Evolutionary conservation across 495 filamentous ascomycete species (phyloP), one percentile per base, ranked within the genome.

Genomic region (Trichoderma gamsii): DNA sequence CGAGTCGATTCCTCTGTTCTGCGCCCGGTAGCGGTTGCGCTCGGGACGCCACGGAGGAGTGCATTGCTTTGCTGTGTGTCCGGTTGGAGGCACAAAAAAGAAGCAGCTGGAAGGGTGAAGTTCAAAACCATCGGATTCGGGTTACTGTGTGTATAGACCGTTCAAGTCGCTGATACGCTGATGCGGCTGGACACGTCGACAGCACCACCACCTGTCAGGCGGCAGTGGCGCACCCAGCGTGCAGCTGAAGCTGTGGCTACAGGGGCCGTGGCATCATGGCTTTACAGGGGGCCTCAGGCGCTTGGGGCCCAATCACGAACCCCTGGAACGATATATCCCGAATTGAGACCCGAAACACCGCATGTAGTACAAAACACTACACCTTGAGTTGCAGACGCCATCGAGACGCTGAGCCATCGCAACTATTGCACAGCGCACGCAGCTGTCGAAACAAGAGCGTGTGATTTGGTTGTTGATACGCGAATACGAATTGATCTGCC

Each of bases 251-350:
- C 18, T 15, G 43, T 46, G 7, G 8, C 16, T 61, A 61, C 56
- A 61, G 56, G 56, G 56, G 56, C 23, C n/a, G 51, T 56, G 51
- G 51, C 56, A 32, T 7, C 25, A 25, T 61, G 56, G 56, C 56
- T 61, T 52, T 61, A 61, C 56, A 61, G 56, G 56, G 56, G 56
- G 51, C 23, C 23, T 56, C 9, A 12, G 51, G 51, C 51, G 51
- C 51, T 25, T 21, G 51, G 21, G 51, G 18, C 21, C 18, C 51
- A n/a, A 56, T 25, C 27, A 12, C 27, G 56, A 61, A 13, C 15
- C 4, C n/a, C 21, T n/a, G 44, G 44, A 49, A 27, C 5, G 8
- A 56, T 56, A 29, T 6, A 56, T 21, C 51, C 51, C 51, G 51
- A 56, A 56, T 56, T 56, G 51, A 56, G 56, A 61, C 56, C 56